These are phyloP conservation scores for Eudorina sp. DNA, from an alignment of 139 green algal species.

Conservation along the genomic window DNA sequence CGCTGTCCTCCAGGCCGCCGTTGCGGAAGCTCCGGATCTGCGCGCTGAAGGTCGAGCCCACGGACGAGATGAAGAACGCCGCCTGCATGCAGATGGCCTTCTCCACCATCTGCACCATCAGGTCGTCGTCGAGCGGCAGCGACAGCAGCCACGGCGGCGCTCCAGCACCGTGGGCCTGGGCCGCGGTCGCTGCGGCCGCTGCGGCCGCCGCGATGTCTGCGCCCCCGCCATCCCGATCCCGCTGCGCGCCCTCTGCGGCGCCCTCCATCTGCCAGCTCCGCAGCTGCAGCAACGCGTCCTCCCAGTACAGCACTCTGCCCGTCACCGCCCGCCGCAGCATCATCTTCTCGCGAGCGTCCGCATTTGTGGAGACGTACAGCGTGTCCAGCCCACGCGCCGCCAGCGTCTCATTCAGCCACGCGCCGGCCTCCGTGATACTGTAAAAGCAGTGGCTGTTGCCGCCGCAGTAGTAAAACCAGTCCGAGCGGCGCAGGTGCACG, in stretches of 20 bases:
- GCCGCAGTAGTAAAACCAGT: conserved; percentile 53
- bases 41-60: conserved; percentile 41
- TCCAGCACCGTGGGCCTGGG: not conserved
- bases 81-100: conserved; percentile 52
- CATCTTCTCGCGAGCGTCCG: conserved; percentile 24
- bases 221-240: too few relatives aligned
- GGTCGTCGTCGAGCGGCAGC: conserved; percentile 23
- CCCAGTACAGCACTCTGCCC: conserved; percentile 39
- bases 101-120: conserved; percentile 55
- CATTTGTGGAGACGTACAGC: conserved; percentile 44
- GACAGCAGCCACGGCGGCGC: not conserved
- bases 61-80: conserved; percentile 17
- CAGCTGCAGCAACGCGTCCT: conserved; percentile 25
- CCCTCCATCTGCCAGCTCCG: not conserved
- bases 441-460: conserved; percentile 34
- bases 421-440: conserved; percentile 19
- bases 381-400: not conserved
- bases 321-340: conserved; percentile 35
- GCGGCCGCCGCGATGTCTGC: not conserved
- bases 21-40: conserved; percentile 48
- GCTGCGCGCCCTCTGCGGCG: not conserved
- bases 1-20: conserved; percentile 13
- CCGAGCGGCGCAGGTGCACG: conserved; percentile 32
- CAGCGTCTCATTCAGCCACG: conserved; percentile 12
- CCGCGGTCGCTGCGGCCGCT: not conserved